Base-by-base conservation (phyloP, 2,329 filamentous ascomycete genomes). In the Colletotrichum filicis region DNA sequence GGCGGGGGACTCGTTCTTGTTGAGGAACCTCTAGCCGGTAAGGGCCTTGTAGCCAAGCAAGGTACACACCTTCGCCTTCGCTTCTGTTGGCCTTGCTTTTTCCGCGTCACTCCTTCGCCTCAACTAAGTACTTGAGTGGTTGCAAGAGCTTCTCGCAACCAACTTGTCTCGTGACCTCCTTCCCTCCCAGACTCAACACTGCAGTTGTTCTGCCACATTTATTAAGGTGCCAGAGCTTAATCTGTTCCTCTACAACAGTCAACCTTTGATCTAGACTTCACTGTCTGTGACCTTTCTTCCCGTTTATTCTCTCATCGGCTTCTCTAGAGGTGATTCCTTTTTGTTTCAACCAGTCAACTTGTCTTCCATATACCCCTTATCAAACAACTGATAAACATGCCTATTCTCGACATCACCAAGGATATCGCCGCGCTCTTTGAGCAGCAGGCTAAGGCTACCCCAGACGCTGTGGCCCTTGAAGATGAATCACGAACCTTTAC, bases 391-490 rank as follows among this genome's bases (percentile, higher is more conserved):
- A 22, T 71, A 83, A 83, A 77, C 68, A 94, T 93, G 91, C 80
- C 91, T 56, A 80, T 92, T 78, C 88, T 96, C 78, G 93, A 95
- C 82, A 91, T 86, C 74, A 88, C 83, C 75, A 94, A 93, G 82
- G 93, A 95, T 82, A 85, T 95, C 72, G 90, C 92, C 61, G 90
- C 92, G 35, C 89, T 95, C 75, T 95, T 95, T 80, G 83, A 85
- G 75, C 83, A 90, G 76, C 94, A 96, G 85, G 93, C 90, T 66
- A 85, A 88, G 75, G 87, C 87, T 30, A 93, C 93, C 0, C 94
- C 93, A 5, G 85, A 94, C 82, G 89, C 90, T 42, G 80, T 93
- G 78, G 94, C 93, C 24, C 83, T 95, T 68, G 93, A 95, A 80
- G 93, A 95, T 82, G 92, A 92, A 75, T 85, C 83, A 52, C 85